Conservation (phyloP, 768 basidiomycete genomes). For the Pisolithus microcarpus region DNA sequence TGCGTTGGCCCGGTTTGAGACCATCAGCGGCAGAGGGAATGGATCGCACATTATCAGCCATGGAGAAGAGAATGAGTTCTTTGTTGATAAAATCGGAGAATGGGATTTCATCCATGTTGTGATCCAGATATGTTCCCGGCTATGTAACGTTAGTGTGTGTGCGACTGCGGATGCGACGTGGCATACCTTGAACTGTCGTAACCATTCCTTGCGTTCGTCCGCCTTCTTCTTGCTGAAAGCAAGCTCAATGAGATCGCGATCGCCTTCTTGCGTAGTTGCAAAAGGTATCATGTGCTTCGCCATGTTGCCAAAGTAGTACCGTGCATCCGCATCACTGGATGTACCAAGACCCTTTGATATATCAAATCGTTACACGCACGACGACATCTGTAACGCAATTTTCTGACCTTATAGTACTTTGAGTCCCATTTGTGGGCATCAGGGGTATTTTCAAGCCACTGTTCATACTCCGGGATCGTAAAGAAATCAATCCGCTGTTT, state of each 20-base stretch:
- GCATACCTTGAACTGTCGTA: constrained; percentile 80
- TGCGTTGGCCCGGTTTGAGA: constrained; percentile 95
- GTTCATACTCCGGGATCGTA: constrained; percentile 93
- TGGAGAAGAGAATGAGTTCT: constrained; percentile 96
- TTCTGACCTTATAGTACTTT: constrained; percentile 92
- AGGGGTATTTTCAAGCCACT: constrained; percentile 77
- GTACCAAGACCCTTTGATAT: constrained; percentile 84
- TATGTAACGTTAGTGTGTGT: constrained; percentile 24
- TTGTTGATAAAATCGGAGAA: constrained; percentile 96
- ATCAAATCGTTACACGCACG: background rate
- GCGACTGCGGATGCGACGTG: background rate
- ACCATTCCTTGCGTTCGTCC: constrained; percentile 97
- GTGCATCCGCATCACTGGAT: constrained; percentile 81
- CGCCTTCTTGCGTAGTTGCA: constrained; percentile 71
- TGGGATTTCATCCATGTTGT: constrained; percentile 77
- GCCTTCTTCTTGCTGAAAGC: constrained; percentile 99
- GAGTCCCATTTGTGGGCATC: constrained; percentile 77
- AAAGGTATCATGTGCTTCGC: constrained; percentile 93
- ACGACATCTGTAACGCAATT: background rate
- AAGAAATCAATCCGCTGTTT: constrained; percentile 82
- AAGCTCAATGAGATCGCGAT: constrained; percentile 86
- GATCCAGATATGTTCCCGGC: constrained; percentile 93
- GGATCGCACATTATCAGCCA: constrained; percentile 98
- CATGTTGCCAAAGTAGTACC: constrained; percentile 90
- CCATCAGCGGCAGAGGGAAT: constrained; percentile 94